phyloP scores from a whole-genome alignment of 2,329 filamentous ascomycete genomes.

The Penicillium sp. region DNA sequence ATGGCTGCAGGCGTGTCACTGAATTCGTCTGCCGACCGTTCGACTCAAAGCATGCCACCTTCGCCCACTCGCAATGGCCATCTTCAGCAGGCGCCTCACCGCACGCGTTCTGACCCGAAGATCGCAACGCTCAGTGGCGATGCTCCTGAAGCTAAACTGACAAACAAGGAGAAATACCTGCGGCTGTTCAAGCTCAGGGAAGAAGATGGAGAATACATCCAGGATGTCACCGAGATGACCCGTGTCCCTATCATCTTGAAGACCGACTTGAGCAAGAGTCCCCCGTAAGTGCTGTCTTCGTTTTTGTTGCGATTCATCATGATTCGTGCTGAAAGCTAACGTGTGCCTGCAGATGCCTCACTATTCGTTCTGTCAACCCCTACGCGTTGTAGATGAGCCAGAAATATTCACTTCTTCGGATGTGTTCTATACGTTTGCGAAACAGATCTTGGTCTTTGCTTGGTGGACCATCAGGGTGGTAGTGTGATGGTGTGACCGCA shows the following conservation, averaged over 20 bases:
- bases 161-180: slow-evolving; percentile 92
- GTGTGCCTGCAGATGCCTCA: slow-evolving; percentile 44
- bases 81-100: slow-evolving; percentile 61
- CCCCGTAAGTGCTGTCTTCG: slow-evolving; percentile 68
- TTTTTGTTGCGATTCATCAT: no score
- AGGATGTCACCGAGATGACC: slow-evolving; percentile 97
- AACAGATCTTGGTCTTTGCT: no score
- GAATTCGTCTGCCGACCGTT: slow-evolving; percentile 63
- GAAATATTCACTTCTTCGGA: slow-evolving; percentile 14
- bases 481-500: no score
- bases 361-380: slow-evolving; percentile 45
- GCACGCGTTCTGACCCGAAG: slow-evolving; percentile 86
- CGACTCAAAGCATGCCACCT: slow-evolving; percentile 88
- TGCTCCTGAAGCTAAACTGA: slow-evolving; percentile 67
- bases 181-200: slow-evolving; percentile 82
- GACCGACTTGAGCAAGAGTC: slow-evolving; percentile 96
- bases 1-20: slow-evolving; percentile 85
- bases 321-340: no score
- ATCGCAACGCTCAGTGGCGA: slow-evolving; percentile 60
- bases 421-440: no score
- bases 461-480: no score
- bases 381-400: slow-evolving; percentile 39
- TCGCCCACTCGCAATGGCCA: slow-evolving; percentile 72
- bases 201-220: slow-evolving; percentile 89
- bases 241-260: slow-evolving; percentile 95